These are phyloP conservation scores for Viola pubescens DNA, from an alignment of 441 rosid species.

Conservation along the genomic window DNA sequence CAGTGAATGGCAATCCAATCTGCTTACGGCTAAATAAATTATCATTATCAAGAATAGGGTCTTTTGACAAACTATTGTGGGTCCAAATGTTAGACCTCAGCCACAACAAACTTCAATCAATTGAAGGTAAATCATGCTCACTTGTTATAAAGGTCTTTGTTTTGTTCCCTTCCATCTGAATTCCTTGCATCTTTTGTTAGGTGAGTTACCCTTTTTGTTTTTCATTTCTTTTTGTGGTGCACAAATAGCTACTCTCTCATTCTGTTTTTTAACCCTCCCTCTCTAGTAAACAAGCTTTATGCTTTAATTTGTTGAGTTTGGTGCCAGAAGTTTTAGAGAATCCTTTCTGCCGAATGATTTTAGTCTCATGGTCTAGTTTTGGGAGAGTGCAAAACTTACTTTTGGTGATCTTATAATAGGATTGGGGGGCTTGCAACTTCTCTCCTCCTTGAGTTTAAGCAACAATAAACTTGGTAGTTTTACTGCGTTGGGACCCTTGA, in stretches of 20 bases:
- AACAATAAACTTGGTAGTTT: slow-evolving; percentile 63
- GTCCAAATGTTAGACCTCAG: slow-evolving; percentile 88
- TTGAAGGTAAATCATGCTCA: slow-evolving; percentile 55
- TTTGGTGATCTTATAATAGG: slow-evolving; percentile 33
- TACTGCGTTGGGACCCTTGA: slow-evolving; percentile 62
- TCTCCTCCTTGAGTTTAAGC: slow-evolving; percentile 58
- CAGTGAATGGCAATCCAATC: slow-evolving; percentile 21
- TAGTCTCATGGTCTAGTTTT: too few species aligned
- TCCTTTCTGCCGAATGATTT: too few species aligned
- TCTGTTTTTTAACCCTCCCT: too few species aligned
- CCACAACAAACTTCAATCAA: slow-evolving; percentile 67
- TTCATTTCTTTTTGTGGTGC: neutral
- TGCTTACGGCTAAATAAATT: slow-evolving; percentile 60
- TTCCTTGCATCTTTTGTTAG: neutral
- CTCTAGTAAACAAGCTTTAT: too few species aligned
- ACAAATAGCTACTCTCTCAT: too few species aligned
- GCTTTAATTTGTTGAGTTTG: too few species aligned
- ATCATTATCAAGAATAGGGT: slow-evolving; percentile 55
- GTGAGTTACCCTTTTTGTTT: neutral
- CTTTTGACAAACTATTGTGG: slow-evolving; percentile 64
- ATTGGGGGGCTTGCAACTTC: slow-evolving; percentile 79
- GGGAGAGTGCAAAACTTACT: too few species aligned
- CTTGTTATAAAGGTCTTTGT: slow-evolving; percentile 4
- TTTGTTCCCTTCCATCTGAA: slow-evolving; percentile 1
- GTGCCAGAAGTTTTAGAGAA: too few species aligned